Percentiles rank a stretch among this genome's conserved stretches.
phyloP scores from a whole-genome alignment of 2,329 filamentous ascomycete species.

The Scorias spongiosa region DNA sequence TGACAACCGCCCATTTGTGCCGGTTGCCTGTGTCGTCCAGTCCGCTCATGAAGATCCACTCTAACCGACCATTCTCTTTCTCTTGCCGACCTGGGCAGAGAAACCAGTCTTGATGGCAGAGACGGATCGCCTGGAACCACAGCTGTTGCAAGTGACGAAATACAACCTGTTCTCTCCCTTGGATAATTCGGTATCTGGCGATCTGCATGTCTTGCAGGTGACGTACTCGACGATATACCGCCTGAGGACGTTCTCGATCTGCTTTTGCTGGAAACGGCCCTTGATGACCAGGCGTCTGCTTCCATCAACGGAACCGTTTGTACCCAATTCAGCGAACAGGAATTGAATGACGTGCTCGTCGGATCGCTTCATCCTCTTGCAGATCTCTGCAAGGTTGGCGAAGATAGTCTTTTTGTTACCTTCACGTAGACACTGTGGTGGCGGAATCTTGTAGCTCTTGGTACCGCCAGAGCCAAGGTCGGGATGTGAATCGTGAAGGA shows the following conservation, averaged over 20 bases:
- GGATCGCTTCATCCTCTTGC: slow-evolving; percentile 97
- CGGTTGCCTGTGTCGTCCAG: too few relatives aligned
- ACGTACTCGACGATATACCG: slow-evolving; percentile 92
- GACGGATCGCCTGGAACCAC: slow-evolving; percentile 58
- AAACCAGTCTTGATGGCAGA: slow-evolving; percentile 99
- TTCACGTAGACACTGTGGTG: slow-evolving; percentile 96
- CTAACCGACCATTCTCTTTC: slow-evolving; percentile 83
- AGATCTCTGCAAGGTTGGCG: slow-evolving; percentile 96
- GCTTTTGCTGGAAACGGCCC: slow-evolving; percentile 98
- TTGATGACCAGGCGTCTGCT: slow-evolving; percentile 91
- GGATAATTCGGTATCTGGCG: slow-evolving; percentile 86
- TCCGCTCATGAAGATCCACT: background rate
- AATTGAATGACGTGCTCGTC: slow-evolving; percentile 89
- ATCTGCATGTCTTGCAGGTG: slow-evolving; percentile 96
- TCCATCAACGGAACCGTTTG: slow-evolving; percentile 87
- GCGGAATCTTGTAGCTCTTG: slow-evolving; percentile 98
- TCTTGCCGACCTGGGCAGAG: slow-evolving; percentile 97
- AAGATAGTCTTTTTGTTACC: slow-evolving; percentile 99
- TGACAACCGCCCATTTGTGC: too few relatives aligned
- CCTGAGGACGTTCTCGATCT: slow-evolving; percentile 92
- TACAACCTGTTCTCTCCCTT: slow-evolving; percentile 98
- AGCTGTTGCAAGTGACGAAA: slow-evolving; percentile 88
- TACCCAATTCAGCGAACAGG: slow-evolving; percentile 95
- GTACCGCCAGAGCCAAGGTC: slow-evolving; percentile 70
- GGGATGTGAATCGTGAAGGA: slow-evolving; percentile 90